Evolutionary conservation across 176 grass and related monocot species (phyloP).

Genomic region (Eragrostis nindensis): DNA sequence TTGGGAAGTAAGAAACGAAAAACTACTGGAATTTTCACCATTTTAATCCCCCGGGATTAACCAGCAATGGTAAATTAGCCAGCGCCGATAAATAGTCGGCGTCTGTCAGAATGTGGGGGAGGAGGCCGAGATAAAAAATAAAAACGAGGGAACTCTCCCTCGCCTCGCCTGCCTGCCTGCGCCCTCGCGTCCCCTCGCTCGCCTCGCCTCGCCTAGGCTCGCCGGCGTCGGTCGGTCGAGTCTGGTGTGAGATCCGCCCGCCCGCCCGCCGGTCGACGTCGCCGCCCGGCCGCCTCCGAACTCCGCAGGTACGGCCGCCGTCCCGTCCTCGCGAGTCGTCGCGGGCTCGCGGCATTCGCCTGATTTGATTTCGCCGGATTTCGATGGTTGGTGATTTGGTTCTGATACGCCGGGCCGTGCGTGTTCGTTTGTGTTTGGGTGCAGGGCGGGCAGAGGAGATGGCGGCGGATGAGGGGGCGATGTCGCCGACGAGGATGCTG

Average conservation of each 20-base stretch:
- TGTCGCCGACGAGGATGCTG: constrained; percentile 67
- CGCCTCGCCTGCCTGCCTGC: background rate
- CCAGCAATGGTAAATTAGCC: constrained; percentile 22
- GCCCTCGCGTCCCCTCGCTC: background rate
- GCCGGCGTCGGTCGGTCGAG: constrained; percentile 18
- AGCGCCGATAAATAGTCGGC: background rate
- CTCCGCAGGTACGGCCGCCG: constrained; percentile 24
- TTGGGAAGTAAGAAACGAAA: constrained; percentile 31
- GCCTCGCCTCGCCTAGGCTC: background rate
- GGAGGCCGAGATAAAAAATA: constrained; percentile 25
- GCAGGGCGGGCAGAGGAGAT: constrained; percentile 48
- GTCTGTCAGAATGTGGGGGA: background rate
- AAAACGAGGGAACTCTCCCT: constrained; percentile 40
- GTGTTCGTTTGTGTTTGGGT: background rate
- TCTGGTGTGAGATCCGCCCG: constrained; percentile 48
- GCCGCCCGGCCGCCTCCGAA: constrained; percentile 37
- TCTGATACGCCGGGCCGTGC: background rate
- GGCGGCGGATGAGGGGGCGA: constrained; percentile 59
- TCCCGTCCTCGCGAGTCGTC: background rate
- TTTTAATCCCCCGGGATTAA: background rate
- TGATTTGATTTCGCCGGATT: background rate
- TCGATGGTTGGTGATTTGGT: too few relatives aligned
- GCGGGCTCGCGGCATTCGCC: background rate
- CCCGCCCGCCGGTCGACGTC: constrained; percentile 9
- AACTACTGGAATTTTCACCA: background rate